Conservation (phyloP, 2,329 filamentous ascomycete species). For the Penicillium sp. region DNA sequence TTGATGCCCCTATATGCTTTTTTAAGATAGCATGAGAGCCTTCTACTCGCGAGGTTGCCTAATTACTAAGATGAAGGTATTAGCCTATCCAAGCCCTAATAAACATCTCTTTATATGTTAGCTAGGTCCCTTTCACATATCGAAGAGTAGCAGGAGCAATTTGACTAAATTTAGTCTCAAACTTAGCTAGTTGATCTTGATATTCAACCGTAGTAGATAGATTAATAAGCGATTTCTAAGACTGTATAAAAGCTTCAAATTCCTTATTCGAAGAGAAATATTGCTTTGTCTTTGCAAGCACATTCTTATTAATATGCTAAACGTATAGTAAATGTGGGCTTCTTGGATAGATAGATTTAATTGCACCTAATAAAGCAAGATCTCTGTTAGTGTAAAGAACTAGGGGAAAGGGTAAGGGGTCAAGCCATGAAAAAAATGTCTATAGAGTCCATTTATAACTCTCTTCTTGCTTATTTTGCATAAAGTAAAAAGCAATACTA, state of each 20-base stretch:
- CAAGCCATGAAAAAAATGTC: neutral
- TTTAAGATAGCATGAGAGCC: neutral
- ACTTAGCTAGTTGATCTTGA: neutral
- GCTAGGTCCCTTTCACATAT: neutral
- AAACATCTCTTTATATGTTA: neutral
- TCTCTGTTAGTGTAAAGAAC: neutral
- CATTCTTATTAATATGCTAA: neutral
- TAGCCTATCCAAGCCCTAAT: neutral
- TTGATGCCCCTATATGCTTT: neutral
- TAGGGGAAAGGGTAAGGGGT: neutral
- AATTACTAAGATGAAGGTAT: neutral
- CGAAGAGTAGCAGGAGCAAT: neutral
- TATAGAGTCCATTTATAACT: conserved; percentile 4
- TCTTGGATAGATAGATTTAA: neutral
- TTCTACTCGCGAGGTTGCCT: neutral
- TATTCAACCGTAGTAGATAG: neutral
- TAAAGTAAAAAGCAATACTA: conserved; percentile 6
- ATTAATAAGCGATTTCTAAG: neutral
- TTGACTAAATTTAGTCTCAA: neutral
- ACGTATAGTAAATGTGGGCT: neutral
- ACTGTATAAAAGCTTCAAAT: neutral
- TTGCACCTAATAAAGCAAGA: neutral
- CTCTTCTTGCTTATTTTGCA: neutral
- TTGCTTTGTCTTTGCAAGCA: neutral
- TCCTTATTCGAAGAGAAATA: neutral